Conservation (phyloP, 805 yeast genomes). For the Sugiyamaella americana region DNA sequence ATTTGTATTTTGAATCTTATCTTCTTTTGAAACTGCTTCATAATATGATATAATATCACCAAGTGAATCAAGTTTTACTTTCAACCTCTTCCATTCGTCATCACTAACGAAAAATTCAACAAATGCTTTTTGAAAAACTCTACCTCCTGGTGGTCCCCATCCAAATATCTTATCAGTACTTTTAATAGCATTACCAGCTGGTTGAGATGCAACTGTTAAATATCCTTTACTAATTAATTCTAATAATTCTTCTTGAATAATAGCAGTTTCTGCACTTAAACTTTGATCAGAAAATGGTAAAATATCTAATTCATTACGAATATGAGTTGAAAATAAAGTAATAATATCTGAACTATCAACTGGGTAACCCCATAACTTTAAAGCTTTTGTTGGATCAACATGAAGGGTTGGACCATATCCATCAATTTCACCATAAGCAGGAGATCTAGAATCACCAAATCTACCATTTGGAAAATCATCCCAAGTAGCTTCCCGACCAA, state of each 20-base stretch:
- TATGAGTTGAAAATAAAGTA: slow-evolving; percentile 60
- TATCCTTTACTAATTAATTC: slow-evolving; percentile 66
- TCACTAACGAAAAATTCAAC: slow-evolving; percentile 83
- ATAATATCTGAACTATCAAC: slow-evolving; percentile 52
- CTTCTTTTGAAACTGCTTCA: slow-evolving; percentile 51
- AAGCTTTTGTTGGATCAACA: slow-evolving; percentile 59
- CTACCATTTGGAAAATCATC: slow-evolving; percentile 96
- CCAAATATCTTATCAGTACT: slow-evolving; percentile 88
- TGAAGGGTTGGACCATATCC: slow-evolving; percentile 94
- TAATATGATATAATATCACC: slow-evolving; percentile 61
- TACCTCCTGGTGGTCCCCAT: slow-evolving; percentile 93
- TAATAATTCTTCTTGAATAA: slow-evolving; percentile 86
- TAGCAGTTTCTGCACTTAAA: slow-evolving; percentile 79
- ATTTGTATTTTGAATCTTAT: slow-evolving; percentile 41
- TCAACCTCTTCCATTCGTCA: slow-evolving; percentile 58
- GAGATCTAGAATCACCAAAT: slow-evolving; percentile 90
- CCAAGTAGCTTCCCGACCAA: slow-evolving; percentile 92
- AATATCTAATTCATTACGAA: slow-evolving; percentile 66
- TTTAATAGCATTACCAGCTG: slow-evolving; percentile 74
- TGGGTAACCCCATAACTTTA: slow-evolving; percentile 78
- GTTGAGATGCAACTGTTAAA: slow-evolving; percentile 93
- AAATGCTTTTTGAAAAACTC: slow-evolving; percentile 87
- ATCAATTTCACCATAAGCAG: slow-evolving; percentile 96
- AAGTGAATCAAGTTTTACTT: slow-evolving; percentile 43
- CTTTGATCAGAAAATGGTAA: slow-evolving; percentile 92